These are phyloP conservation scores for Fusarium keratoplasticum DNA, from an alignment of 2,329 filamentous ascomycete genomes.

Conservation along the genomic window DNA sequence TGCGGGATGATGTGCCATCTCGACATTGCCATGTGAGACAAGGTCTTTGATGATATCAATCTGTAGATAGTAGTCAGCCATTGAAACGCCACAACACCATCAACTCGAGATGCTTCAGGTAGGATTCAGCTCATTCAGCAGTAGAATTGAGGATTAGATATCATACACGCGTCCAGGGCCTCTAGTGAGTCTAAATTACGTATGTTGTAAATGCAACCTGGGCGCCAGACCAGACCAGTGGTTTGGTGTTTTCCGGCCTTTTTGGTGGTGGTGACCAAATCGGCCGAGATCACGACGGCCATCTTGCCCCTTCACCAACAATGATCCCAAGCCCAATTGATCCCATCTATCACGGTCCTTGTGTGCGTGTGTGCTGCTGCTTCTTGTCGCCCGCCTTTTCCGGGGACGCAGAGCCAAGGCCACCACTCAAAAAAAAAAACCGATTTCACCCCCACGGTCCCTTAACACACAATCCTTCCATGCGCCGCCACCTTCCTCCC, in stretches of 20 bases:
- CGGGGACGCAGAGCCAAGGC: background rate
- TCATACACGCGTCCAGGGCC: conserved; percentile 41
- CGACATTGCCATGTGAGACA: conserved; percentile 2
- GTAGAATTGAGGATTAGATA: conserved; percentile 39
- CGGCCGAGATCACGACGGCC: conserved; percentile 15
- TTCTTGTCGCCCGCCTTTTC: background rate
- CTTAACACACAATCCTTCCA: conserved; percentile 21
- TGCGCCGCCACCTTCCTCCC: conserved; percentile 25
- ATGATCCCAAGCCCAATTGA: conserved; percentile 10
- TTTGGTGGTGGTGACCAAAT: conserved; percentile 3
- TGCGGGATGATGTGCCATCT: conserved; percentile 4
- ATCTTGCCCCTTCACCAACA: conserved; percentile 4
- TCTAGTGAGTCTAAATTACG: conserved; percentile 36
- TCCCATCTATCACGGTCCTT: conserved; percentile 21
- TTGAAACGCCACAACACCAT: background rate
- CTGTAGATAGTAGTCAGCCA: background rate
- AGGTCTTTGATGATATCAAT: background rate
- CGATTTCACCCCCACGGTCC: conserved; percentile 24
- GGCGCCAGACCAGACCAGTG: background rate
- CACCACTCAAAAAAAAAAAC: conserved; percentile 32
- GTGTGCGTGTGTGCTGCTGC: background rate
- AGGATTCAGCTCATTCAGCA: conserved; percentile 14
- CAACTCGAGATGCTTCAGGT: background rate
- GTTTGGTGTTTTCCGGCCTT: background rate
- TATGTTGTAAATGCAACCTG: conserved; percentile 30